Conservation (phyloP, 2,329 filamentous ascomycete genomes). For the Onygena corvina region DNA sequence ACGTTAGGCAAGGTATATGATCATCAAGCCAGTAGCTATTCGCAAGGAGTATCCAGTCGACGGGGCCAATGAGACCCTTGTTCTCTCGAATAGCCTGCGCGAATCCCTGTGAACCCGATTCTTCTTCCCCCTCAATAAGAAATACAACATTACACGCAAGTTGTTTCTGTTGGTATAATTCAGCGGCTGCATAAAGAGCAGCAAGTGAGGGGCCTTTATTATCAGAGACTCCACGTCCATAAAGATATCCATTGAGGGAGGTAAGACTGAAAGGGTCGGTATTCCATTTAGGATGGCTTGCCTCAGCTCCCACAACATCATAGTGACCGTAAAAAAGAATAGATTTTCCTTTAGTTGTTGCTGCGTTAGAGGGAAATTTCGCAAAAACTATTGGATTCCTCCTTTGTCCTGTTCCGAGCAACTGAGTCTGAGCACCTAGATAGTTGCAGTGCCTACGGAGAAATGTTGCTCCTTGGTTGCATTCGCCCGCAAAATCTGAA, state of each 20-base stretch:
- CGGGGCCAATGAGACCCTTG: slow-evolving; percentile 72
- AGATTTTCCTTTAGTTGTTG: slow-evolving; percentile 54
- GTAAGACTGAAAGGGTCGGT: slow-evolving; percentile 81
- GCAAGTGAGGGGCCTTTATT: slow-evolving; percentile 96
- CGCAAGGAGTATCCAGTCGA: slow-evolving; percentile 88
- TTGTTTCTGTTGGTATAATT: slow-evolving; percentile 70
- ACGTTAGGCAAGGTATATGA: slow-evolving; percentile 86
- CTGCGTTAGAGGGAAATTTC: slow-evolving; percentile 56
- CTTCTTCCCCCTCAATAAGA: slow-evolving; percentile 72
- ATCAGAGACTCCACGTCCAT: slow-evolving; percentile 91
- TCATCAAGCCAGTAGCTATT: slow-evolving; percentile 99
- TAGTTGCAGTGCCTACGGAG: slow-evolving; percentile 83
- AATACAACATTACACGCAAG: slow-evolving; percentile 85
- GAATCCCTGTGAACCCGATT: slow-evolving; percentile 85
- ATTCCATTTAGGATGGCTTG: slow-evolving; percentile 69
- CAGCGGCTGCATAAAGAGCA: slow-evolving; percentile 83
- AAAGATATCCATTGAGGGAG: slow-evolving; percentile 82
- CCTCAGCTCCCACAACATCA: slow-evolving; percentile 85
- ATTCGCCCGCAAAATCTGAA: slow-evolving; percentile 78
- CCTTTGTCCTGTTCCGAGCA: slow-evolving; percentile 67
- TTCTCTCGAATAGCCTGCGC: slow-evolving; percentile 66
- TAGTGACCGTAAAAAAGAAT: slow-evolving; percentile 97
- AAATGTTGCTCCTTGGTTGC: slow-evolving; percentile 81
- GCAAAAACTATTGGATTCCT: slow-evolving; percentile 92
- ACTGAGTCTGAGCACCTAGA: slow-evolving; percentile 76